Evolutionary conservation across 1,139 yeast genomes (phyloP), one percentile per base, ranked within the genome.

Genomic region (Sugiyamaella grinbergsii): DNA sequence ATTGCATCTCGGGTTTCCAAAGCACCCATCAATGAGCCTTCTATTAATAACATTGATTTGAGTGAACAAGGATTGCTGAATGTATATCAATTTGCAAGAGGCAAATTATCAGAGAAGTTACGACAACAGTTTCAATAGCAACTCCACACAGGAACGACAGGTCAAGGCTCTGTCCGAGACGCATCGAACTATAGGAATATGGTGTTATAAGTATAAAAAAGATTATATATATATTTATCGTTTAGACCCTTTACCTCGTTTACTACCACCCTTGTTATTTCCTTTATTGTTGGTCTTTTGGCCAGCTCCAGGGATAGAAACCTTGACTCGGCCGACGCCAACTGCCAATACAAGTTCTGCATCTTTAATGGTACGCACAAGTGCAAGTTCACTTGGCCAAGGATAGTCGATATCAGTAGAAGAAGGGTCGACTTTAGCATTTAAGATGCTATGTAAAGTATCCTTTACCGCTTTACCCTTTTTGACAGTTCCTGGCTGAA

Each of bases 61-160:
- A 80, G 84, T 56, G 98, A 93, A 69, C 88, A 84, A 69, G 96
- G 98, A 49, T 71, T 93, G 55, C 76, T 86, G 70, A 87, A 83
- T 68, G 96, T 96, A 19, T 88, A 89, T 73, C 86, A 90, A 47
- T 85, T 91, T 71, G 98, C 97, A 19, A 83, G 83, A 61, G 89
- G 88, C 64, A 87, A 85, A 69, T 73, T 91, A 50, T 83, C 95
- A 52, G 96, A 91, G 68, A 82, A 89, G 67, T 77, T 90, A 62
- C 55, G 67, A 39, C 95, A 88, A 71, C 95, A 86, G 77, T 64
- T 70, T 67, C 66, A 72, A 38, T 55, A 50, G 49, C 13, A 29
- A n/a, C n/a, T n/a, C n/a, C n/a, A n/a, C n/a, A n/a, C n/a, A n/a
- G n/a, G n/a, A n/a, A n/a, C n/a, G n/a, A n/a, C n/a, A n/a, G n/a